phyloP scores from a whole-genome alignment of 2,329 filamentous ascomycete genomes.

The Xylaria sp. region DNA sequence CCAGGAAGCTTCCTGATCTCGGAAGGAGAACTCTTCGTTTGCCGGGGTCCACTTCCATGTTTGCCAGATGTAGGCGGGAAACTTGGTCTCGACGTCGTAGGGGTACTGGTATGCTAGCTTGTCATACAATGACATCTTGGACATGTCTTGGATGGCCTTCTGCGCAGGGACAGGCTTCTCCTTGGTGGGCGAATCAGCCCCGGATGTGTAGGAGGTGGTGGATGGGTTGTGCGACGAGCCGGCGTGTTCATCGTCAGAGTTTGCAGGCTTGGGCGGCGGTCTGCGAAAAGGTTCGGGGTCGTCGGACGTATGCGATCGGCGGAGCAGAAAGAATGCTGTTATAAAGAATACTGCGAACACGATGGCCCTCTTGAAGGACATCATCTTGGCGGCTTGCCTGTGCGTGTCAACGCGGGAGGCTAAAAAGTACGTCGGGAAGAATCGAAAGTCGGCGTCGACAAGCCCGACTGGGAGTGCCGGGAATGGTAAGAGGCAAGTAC shows the following conservation, averaged over 20 bases:
- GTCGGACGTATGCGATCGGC: constrained; percentile 36
- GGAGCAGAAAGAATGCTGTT: constrained; percentile 39
- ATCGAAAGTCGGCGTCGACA: constrained; percentile 2
- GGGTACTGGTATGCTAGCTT: constrained; percentile 93
- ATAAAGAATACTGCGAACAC: constrained; percentile 39
- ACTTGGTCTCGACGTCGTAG: constrained; percentile 85
- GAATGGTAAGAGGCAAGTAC: too few relatives aligned
- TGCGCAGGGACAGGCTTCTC: constrained; percentile 51
- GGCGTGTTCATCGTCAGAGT: constrained; percentile 15
- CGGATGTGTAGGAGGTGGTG: constrained; percentile 24
- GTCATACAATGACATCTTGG: constrained; percentile 70
- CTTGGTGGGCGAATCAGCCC: constrained; percentile 5
- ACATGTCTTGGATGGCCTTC: constrained; percentile 69
- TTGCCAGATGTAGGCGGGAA: constrained; percentile 98
- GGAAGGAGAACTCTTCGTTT: constrained; percentile 76
- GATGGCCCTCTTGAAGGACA: constrained; percentile 40
- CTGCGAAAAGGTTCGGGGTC: constrained; percentile 30
- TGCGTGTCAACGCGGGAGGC: neutral
- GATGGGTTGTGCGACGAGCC: constrained; percentile 23
- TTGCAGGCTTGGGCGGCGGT: constrained; percentile 32
- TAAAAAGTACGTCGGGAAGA: neutral
- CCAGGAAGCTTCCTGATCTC: constrained; percentile 88
- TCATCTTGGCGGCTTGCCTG: constrained; percentile 32
- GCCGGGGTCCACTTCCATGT: constrained; percentile 91
- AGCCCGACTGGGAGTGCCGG: constrained; percentile 1